These are phyloP conservation scores for Jamesozyma hellenica DNA, from an alignment of 805 yeast species.

Conservation along the genomic window DNA sequence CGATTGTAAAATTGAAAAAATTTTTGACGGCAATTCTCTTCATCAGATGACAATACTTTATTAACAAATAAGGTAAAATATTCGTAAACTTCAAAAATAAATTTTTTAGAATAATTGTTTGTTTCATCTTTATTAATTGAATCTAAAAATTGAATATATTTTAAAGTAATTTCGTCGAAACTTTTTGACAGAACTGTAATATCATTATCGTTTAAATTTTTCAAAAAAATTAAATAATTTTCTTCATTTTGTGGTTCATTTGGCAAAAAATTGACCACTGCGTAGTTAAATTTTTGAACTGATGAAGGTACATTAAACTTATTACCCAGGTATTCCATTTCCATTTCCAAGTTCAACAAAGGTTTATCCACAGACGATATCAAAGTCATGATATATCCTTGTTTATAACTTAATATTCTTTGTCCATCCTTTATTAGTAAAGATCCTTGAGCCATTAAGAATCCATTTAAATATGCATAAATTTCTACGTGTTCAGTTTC, in stretches of 20 bases:
- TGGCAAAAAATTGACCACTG: constrained; percentile 28
- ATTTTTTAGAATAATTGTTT: constrained; percentile 11
- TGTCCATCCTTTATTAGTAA: constrained; percentile 40
- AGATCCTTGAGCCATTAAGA: constrained; percentile 48
- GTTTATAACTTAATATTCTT: constrained; percentile 39
- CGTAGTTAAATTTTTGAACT: constrained; percentile 41
- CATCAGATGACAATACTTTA: constrained; percentile 27
- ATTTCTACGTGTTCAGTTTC: constrained; percentile 47
- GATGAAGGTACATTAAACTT: constrained; percentile 48
- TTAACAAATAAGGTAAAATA: constrained; percentile 1
- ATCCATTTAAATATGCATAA: constrained; percentile 54
- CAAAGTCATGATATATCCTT: constrained; percentile 35
- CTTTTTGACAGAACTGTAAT: constrained; percentile 54
- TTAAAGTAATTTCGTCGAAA: constrained; percentile 28
- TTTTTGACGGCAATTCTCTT: constrained; percentile 50
- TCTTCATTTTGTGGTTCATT: constrained; percentile 27
- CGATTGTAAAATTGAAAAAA: constrained; percentile 41
- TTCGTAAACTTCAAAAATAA: constrained; percentile 29
- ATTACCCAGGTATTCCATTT: constrained; percentile 61
- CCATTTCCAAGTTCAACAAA: constrained; percentile 41
- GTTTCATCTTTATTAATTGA: constrained; percentile 15
- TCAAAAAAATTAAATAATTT: constrained; percentile 41
- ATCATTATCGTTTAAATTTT: constrained; percentile 43
- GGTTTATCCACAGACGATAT: constrained; percentile 34
- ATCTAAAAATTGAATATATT: constrained; percentile 31